Evolutionary conservation across 1,284 basidiomycete species (phyloP).

Genomic region (Ceratobasidium sp.): DNA sequence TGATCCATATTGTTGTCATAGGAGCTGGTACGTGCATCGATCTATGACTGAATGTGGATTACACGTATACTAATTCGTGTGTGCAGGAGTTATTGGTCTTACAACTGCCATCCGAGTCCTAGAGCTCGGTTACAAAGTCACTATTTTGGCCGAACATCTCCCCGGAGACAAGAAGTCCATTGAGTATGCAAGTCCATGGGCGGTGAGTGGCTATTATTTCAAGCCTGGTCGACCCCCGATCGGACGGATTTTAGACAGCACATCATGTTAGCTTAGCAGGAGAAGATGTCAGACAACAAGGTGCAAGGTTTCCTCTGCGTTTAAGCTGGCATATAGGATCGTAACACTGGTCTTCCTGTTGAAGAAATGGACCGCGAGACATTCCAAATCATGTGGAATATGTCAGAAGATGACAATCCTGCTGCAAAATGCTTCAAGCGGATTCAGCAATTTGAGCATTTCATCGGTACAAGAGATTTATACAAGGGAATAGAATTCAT

Average conservation of each 20-base stretch:
- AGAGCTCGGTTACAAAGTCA: slow-evolving; percentile 71
- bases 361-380: slow-evolving; percentile 69
- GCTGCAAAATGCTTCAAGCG: slow-evolving; percentile 74
- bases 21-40: too few species aligned
- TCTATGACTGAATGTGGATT: too few species aligned
- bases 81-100: slow-evolving; percentile 77
- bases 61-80: too few species aligned
- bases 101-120: slow-evolving; percentile 77
- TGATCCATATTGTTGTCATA: too few species aligned
- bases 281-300: slow-evolving; percentile 65
- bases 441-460: slow-evolving; percentile 72
- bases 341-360: too few species aligned
- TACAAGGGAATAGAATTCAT: slow-evolving; percentile 64
- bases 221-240: neutral
- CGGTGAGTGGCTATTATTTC: slow-evolving; percentile 69
- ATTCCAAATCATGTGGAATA: slow-evolving; percentile 77
- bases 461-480: slow-evolving; percentile 60
- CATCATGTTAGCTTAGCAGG: slow-evolving; percentile 75
- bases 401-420: slow-evolving; percentile 69
- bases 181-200: slow-evolving; percentile 82
- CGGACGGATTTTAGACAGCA: slow-evolving; percentile 64
- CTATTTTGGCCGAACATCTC: slow-evolving; percentile 75
- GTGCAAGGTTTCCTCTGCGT: slow-evolving; percentile 59
- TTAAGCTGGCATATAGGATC: neutral
- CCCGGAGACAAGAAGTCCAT: slow-evolving; percentile 77